phyloP scores from a whole-genome alignment of 352 stramenopile genomes.

The Pythium aphanidermatum region DNA sequence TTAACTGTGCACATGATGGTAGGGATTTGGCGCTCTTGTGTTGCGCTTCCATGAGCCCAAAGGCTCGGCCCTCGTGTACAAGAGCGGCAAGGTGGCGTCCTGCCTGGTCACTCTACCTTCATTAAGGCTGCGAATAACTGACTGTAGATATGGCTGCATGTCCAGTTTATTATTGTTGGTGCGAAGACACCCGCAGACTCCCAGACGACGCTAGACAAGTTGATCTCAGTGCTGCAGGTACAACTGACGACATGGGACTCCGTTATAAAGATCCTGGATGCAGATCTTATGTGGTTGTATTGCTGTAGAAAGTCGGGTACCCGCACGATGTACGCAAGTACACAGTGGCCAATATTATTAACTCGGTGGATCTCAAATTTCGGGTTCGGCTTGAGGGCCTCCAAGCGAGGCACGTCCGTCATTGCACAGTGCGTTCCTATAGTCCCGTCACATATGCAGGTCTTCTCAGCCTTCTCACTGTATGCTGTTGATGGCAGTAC shows the following conservation, averaged over 20 bases:
- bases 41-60: conserved; percentile 54
- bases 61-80: conserved; percentile 54
- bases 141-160: not conserved
- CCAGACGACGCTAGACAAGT: conserved; percentile 42
- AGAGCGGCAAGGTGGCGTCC: conserved; percentile 48
- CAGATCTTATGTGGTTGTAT: not conserved
- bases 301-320: conserved; percentile 50
- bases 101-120: too few relatives aligned
- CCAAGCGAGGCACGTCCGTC: conserved; percentile 43
- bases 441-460: too few relatives aligned
- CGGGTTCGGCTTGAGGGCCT: conserved; percentile 73
- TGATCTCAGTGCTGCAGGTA: conserved; percentile 53
- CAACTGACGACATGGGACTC: too few relatives aligned
- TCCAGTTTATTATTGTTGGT: conserved; percentile 62
- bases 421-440: conserved; percentile 51
- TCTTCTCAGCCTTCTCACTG: not conserved
- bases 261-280: too few relatives aligned
- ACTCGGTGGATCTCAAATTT: conserved; percentile 89
- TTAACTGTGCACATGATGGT: too few relatives aligned
- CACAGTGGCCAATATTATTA: conserved; percentile 81
- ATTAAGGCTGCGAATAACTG: too few relatives aligned
- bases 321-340: conserved; percentile 38
- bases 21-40: conserved; percentile 63
- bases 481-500: conserved; percentile 44
- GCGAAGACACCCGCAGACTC: conserved; percentile 33